Evolutionary conservation across 371 early-diverging fungal species (phyloP), one percentile per base, ranked within the genome.

Genomic region (Blastocladiella emersonii): DNA sequence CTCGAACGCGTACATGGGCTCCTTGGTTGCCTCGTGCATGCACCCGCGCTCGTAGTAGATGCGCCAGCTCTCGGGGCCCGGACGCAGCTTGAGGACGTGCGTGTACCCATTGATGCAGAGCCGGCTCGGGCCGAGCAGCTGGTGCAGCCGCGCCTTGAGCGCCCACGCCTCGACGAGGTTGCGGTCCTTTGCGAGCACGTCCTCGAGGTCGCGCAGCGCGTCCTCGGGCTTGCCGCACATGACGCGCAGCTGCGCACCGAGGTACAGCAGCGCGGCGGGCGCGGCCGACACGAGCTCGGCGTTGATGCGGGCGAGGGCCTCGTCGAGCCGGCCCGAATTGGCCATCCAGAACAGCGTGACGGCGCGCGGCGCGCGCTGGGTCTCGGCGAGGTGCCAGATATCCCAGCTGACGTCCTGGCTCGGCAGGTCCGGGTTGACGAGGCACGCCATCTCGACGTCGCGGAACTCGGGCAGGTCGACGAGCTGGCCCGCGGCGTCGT

Each of bases 1-100:
- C 44, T 59, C 59, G 17, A 59, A 41, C 34, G 59, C 59, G 19
- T 59, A 59, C 59, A 59, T 37, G 37, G 32, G 27, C 17, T 59
- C 37, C 59, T 41, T 59, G n/a, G 25, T 25, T 4, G 2, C 37
- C 17, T 59, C 59, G 59, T 59, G 32, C 37, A 34, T 12, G 13
- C 30, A 30, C 37, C 41, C 59, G 37, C 59, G 59, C 44, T 59
- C 59, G 25, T 30, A 59, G 36, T 41, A 59, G 37, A 25, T 8
- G 2, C 44, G 37, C 59, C 59, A 59, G 30, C 13, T 10, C 13
- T 13, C 37, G 15, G 59, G 59, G 15, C 34, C 27, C 10, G 45
- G 45, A 12, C 8, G 8, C 34, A 27, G 25, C 32, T 43, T 37
- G 15, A 59, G 37, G 25, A 36, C 41, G 37, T 59, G 59, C 25